Conservation (phyloP, 768 basidiomycete species). For the Russula sp. region DNA sequence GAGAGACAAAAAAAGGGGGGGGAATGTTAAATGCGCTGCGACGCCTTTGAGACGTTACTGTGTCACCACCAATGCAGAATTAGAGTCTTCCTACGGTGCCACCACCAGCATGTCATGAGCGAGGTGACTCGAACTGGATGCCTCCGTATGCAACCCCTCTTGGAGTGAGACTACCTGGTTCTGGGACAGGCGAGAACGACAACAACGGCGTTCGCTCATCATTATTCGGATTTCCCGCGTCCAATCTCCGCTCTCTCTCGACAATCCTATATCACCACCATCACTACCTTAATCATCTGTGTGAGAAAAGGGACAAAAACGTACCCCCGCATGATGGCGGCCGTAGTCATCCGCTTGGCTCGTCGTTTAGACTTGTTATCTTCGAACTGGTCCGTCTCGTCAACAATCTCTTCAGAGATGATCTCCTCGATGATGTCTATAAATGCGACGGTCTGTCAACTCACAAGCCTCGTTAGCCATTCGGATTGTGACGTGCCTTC, state of each 20-base stretch:
- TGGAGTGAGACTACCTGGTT: neutral
- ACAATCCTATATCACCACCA: constrained; percentile 38
- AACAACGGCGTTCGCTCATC: constrained; percentile 16
- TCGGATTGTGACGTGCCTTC: constrained; percentile 43
- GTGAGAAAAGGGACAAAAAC: constrained; percentile 21
- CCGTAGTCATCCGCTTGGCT: constrained; percentile 64
- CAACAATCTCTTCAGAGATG: constrained; percentile 91
- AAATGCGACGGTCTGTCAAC: neutral
- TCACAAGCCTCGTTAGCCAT: neutral
- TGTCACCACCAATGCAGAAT: neutral
- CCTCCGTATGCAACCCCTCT: neutral
- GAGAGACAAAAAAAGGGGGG: neutral
- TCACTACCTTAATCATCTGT: neutral
- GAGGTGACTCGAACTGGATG: neutral
- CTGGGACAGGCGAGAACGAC: neutral
- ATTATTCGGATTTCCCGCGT: neutral
- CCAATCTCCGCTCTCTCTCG: constrained; percentile 38
- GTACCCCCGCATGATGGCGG: constrained; percentile 73
- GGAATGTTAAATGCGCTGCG: neutral
- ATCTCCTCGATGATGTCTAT: constrained; percentile 88
- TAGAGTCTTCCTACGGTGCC: constrained; percentile 38
- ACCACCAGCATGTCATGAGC: neutral
- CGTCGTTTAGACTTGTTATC: constrained; percentile 76
- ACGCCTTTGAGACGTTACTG: neutral
- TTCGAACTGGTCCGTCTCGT: constrained; percentile 87